A percentile compares a stretch with the other conserved stretches of the same genome.
These are phyloP conservation scores for Penicillium parvum DNA, from an alignment of 495 filamentous ascomycete species.

Conservation along the genomic window DNA sequence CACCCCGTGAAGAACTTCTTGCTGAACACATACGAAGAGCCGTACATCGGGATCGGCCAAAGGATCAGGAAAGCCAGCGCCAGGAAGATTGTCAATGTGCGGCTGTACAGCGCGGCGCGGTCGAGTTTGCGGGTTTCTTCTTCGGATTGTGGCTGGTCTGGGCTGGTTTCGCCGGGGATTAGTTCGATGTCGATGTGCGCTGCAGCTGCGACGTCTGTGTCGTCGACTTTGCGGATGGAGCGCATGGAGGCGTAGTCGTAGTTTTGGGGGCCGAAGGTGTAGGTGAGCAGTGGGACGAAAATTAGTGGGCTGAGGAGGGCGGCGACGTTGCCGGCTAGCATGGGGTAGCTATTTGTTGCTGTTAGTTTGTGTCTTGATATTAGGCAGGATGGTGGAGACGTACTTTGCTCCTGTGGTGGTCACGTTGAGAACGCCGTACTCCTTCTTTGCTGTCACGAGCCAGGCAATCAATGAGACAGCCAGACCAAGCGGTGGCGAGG, in stretches of 20 bases:
- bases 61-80: constrained; percentile 75
- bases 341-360: constrained; percentile 55
- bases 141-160: constrained; percentile 34
- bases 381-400: constrained; percentile 12
- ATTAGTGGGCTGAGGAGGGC: constrained; percentile 76
- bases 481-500: constrained; percentile 74
- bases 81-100: constrained; percentile 68
- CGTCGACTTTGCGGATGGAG: constrained; percentile 76
- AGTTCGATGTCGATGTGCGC: constrained; percentile 70
- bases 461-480: constrained; percentile 75
- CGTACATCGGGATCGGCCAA: constrained; percentile 97
- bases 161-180: constrained; percentile 50
- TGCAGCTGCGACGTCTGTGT: constrained; percentile 65
- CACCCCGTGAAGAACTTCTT: constrained; percentile 92
- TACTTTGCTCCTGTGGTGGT: constrained; percentile 71
- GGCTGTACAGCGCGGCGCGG: constrained; percentile 73
- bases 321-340: constrained; percentile 82
- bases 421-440: constrained; percentile 71
- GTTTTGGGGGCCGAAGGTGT: constrained; percentile 67
- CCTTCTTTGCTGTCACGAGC: constrained; percentile 81
- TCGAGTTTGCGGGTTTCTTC: constrained; percentile 66
- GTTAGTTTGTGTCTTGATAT: constrained; percentile 1
- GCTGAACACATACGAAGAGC: constrained; percentile 78
- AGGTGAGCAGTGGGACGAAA: constrained; percentile 75
- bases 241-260: constrained; percentile 92